Percentiles rank a stretch among this genome's conserved stretches.
Evolutionary conservation across 495 filamentous ascomycete genomes (phyloP).

Genomic region (Entonaema liquescens): DNA sequence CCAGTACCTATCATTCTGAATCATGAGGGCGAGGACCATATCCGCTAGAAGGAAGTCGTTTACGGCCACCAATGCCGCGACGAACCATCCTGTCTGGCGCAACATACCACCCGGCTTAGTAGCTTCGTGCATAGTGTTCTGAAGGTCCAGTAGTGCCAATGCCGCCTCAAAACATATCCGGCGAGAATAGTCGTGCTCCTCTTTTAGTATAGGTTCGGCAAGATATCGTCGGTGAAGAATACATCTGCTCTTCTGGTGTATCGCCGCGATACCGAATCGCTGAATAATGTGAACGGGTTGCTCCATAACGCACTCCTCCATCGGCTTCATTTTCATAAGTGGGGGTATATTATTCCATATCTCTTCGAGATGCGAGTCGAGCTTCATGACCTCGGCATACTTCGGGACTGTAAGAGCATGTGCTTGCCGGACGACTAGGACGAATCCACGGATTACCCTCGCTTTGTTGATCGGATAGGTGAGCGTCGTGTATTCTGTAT

Average conservation of each 20-base stretch:
- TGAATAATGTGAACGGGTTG: constrained; percentile 70
- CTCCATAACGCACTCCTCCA: constrained; percentile 70
- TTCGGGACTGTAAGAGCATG: constrained; percentile 51
- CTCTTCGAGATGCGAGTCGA: constrained; percentile 69
- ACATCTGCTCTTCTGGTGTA: constrained; percentile 77
- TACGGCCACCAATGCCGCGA: constrained; percentile 51
- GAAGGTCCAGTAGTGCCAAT: constrained; percentile 65
- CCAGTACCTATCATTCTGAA: constrained; percentile 48
- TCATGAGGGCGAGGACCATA: constrained; percentile 55
- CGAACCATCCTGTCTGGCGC: constrained; percentile 53
- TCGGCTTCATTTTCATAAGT: constrained; percentile 65
- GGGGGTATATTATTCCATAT: constrained; percentile 64
- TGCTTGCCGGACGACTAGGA: constrained; percentile 50
- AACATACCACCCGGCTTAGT: constrained; percentile 52
- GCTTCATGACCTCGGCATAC: constrained; percentile 72
- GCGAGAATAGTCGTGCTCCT: constrained; percentile 73
- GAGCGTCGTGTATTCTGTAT: constrained; percentile 56
- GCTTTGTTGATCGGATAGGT: constrained; percentile 61
- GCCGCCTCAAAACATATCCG: constrained; percentile 73
- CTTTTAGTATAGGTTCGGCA: constrained; percentile 61
- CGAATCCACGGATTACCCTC: constrained; percentile 49
- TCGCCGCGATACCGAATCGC: constrained; percentile 72
- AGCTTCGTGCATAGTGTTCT: constrained; percentile 50
- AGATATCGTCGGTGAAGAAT: constrained; percentile 80
- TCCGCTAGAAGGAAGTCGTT: constrained; percentile 61